Percentiles rank a stretch among this genome's conserved stretches.
Conservation (phyloP, 371 early-diverging fungal species). For the Mortierella sp. region DNA sequence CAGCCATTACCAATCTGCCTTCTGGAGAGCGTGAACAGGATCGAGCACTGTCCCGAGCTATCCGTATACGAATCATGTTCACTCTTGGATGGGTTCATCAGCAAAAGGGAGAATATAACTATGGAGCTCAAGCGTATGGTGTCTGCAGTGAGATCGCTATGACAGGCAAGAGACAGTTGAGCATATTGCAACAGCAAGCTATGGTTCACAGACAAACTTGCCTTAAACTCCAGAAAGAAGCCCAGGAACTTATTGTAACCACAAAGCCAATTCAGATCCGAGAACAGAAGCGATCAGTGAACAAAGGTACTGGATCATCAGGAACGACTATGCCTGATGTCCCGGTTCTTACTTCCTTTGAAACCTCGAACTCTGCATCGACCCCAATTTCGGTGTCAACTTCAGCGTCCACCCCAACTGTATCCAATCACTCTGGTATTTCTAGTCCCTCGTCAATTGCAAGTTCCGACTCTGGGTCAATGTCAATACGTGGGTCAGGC, state of each 20-base stretch:
- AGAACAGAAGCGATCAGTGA: background rate
- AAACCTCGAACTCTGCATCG: background rate
- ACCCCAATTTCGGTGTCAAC: background rate
- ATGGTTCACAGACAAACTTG: slow-evolving; percentile 25
- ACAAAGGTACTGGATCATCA: background rate
- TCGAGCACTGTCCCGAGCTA: slow-evolving; percentile 28
- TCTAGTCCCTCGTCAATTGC: slow-evolving; percentile 40
- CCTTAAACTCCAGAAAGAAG: slow-evolving; percentile 17
- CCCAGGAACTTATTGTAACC: slow-evolving; percentile 12
- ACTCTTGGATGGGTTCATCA: slow-evolving; percentile 55
- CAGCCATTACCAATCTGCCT: slow-evolving; percentile 17
- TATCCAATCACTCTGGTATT: slow-evolving; percentile 16
- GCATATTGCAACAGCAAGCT: slow-evolving; percentile 39
- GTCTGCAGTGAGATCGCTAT: slow-evolving; percentile 47
- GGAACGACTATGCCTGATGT: background rate
- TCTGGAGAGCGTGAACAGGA: slow-evolving; percentile 26
- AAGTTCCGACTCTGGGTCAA: slow-evolving; percentile 16
- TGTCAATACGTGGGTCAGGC: slow-evolving; percentile 15
- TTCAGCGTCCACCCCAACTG: slow-evolving; percentile 8
- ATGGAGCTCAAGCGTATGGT: slow-evolving; percentile 46
- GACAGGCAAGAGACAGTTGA: slow-evolving; percentile 26
- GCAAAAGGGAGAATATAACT: slow-evolving; percentile 45
- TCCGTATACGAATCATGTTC: slow-evolving; percentile 49
- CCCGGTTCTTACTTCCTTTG: background rate
- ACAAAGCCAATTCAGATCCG: background rate